A percentile compares a stretch with the other conserved stretches of the same genome.
Conservation (phyloP, 768 basidiomycete genomes). For the Xanthoconium stramineum region DNA sequence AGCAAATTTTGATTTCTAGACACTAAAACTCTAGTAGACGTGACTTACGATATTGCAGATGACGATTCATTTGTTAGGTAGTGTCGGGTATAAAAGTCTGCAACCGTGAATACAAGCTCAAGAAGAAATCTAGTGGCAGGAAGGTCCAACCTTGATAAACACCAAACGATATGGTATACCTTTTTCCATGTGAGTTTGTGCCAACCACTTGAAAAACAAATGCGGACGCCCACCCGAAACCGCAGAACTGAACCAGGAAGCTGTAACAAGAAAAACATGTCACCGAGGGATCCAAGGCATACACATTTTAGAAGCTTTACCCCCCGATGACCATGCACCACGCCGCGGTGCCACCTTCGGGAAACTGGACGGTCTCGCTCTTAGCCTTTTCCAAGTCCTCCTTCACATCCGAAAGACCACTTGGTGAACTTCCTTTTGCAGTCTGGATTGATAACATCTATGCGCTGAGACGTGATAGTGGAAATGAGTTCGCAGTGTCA, state of each 20-base stretch:
- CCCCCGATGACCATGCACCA: constrained; percentile 16
- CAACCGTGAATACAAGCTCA: background rate
- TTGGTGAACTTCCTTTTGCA: no score
- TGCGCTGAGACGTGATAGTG: background rate
- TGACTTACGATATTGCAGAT: constrained; percentile 37
- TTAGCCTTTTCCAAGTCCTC: no score
- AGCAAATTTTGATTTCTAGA: background rate
- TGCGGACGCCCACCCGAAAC: constrained; percentile 26
- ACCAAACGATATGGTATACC: constrained; percentile 36
- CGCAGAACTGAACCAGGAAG: constrained; percentile 30
- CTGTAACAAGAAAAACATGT: constrained; percentile 11
- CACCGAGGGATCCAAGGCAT: background rate
- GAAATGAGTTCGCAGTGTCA: background rate
- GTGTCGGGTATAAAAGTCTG: no score
- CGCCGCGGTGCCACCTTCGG: constrained; percentile 23
- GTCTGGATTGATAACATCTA: background rate
- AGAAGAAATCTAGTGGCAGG: background rate
- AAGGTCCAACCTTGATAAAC: constrained; percentile 38
- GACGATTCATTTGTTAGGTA: constrained; percentile 23
- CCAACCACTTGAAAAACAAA: background rate
- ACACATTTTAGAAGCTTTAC: constrained; percentile 7
- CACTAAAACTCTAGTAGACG: background rate
- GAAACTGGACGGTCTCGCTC: constrained; percentile 13
- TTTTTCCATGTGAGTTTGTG: constrained; percentile 4
- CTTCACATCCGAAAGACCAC: no score